Evolutionary conservation across 2,329 filamentous ascomycete species (phyloP).

Genomic region (Pseudocercospora musae): DNA sequence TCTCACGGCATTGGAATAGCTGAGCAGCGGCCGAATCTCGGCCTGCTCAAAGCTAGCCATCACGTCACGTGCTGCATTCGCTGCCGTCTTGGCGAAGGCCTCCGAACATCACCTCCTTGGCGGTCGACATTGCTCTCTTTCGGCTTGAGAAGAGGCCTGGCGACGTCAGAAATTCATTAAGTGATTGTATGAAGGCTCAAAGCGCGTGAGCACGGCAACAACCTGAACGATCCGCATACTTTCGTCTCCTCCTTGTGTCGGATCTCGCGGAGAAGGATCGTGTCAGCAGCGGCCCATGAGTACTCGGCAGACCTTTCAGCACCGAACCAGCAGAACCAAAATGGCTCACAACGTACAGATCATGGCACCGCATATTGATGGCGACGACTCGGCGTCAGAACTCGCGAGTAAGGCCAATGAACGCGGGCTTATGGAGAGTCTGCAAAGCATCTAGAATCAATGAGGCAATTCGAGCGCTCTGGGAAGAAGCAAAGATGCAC

Average conservation of each 20-base stretch:
- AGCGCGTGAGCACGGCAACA: background rate
- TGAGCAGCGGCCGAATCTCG: background rate
- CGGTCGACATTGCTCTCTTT: background rate
- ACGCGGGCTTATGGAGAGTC: too few species aligned
- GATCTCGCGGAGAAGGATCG: background rate
- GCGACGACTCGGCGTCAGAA: background rate
- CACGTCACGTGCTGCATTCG: background rate
- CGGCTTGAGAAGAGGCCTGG: background rate
- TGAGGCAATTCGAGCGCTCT: background rate
- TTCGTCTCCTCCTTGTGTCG: background rate
- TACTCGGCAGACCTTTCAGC: background rate
- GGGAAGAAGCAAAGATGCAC: background rate
- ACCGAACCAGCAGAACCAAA: background rate
- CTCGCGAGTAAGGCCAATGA: too few species aligned
- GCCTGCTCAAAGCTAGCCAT: background rate
- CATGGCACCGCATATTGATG: background rate
- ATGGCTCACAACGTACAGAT: background rate
- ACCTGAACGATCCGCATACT: background rate
- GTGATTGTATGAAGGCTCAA: background rate
- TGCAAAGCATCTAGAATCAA: background rate
- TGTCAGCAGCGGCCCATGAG: background rate
- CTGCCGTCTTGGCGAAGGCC: background rate
- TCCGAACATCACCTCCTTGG: background rate
- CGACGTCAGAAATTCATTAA: background rate
- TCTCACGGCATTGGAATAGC: background rate